These are phyloP conservation scores for Tetrahymena thermophila DNA, from an alignment of 73 alveolate genomes.

Conservation along the genomic window DNA sequence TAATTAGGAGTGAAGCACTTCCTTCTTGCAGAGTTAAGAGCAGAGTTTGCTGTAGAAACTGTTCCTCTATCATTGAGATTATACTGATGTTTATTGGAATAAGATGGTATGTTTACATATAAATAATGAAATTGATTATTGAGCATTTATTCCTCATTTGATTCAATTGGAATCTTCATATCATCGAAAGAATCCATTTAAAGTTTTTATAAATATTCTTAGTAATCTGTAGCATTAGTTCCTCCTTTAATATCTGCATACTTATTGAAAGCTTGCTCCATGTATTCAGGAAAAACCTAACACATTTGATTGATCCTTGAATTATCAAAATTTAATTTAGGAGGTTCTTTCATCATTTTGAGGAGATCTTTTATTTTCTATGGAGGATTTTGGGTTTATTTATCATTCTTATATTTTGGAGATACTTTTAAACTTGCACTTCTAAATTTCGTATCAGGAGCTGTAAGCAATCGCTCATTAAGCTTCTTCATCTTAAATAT, in stretches of 20 bases:
- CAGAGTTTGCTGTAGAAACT: neutral
- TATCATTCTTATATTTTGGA: neutral
- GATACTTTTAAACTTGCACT: neutral
- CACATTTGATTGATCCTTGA: neutral
- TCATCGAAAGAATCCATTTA: neutral
- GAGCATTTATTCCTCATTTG: neutral
- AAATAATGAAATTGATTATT: neutral
- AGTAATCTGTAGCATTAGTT: neutral
- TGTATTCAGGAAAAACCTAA: neutral
- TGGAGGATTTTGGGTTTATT: neutral
- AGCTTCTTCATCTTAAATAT: neutral
- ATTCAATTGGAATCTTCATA: neutral
- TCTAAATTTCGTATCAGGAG: neutral
- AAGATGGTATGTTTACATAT: neutral
- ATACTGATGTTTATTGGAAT: neutral
- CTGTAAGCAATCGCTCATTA: neutral
- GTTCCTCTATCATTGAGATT: neutral
- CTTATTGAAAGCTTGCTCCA: neutral
- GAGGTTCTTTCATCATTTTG: neutral
- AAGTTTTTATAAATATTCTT: neutral
- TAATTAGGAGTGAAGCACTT: neutral
- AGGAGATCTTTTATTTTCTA: neutral
- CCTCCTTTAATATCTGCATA: neutral
- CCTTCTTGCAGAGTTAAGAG: neutral
- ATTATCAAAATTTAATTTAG: neutral